Percentiles rank a stretch among this genome's conserved stretches.
These are phyloP conservation scores for Pichia deserticola DNA, from an alignment of 805 yeast species.

Conservation along the genomic window DNA sequence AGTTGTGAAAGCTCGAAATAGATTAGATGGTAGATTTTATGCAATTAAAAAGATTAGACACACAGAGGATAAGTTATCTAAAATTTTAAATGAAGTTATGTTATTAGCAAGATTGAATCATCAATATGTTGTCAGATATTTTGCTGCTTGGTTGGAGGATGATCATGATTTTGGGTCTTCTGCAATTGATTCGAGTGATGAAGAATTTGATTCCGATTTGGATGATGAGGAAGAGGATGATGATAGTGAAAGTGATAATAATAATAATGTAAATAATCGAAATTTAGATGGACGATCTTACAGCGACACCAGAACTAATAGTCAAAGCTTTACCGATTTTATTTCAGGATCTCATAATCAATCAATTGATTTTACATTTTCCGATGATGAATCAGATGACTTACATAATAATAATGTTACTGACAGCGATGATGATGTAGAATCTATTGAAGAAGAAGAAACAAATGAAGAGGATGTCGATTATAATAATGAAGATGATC, in stretches of 20 bases:
- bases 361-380: constrained; percentile 45
- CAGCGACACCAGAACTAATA: constrained; percentile 24
- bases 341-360: constrained; percentile 58
- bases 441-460: constrained; percentile 20
- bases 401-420: constrained; percentile 9
- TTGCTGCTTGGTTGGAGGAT: constrained; percentile 96
- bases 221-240: constrained; percentile 29
- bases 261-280: not conserved
- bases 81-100: constrained; percentile 85
- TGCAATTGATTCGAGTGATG: constrained; percentile 24
- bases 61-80: constrained; percentile 67
- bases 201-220: constrained; percentile 18
- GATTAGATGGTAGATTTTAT: constrained; percentile 89
- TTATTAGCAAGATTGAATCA: constrained; percentile 86
- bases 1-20: constrained; percentile 92
- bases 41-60: constrained; percentile 91
- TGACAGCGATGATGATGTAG: constrained; percentile 13
- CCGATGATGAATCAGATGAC: constrained; percentile 29
- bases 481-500: constrained; percentile 18
- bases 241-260: constrained; percentile 12
- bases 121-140: constrained; percentile 92
- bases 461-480: constrained; percentile 13
- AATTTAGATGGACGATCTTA: constrained; percentile 7
- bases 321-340: constrained; percentile 49
- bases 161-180: constrained; percentile 28